phyloP scores from a whole-genome alignment of 2,329 filamentous ascomycete genomes.

The Penicillium italicum region DNA sequence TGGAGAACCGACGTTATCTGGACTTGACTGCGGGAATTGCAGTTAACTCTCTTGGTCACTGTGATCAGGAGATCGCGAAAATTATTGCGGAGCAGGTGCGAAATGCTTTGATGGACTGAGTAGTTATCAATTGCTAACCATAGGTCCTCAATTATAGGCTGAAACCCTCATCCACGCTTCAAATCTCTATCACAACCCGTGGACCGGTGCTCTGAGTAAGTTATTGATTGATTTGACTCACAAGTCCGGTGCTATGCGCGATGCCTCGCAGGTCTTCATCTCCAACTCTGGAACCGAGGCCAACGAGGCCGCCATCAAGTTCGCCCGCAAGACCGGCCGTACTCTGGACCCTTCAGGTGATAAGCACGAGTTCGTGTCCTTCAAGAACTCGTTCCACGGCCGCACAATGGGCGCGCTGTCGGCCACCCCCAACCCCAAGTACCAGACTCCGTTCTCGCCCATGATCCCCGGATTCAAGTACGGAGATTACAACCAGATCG shows the following conservation, averaged over 20 bases:
- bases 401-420: slow-evolving; percentile 92
- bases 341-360: slow-evolving; percentile 63
- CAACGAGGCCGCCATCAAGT: slow-evolving; percentile 97
- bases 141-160: slow-evolving; percentile 44
- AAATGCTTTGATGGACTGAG: not conserved
- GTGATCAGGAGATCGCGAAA: slow-evolving; percentile 71
- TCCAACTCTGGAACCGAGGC: slow-evolving; percentile 97
- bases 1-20: slow-evolving; percentile 83
- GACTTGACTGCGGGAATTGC: slow-evolving; percentile 96
- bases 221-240: slow-evolving; percentile 77
- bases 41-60: slow-evolving; percentile 88
- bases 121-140: slow-evolving; percentile 6
- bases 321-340: slow-evolving; percentile 87
- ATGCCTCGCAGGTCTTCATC: slow-evolving; percentile 77
- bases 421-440: slow-evolving; percentile 97
- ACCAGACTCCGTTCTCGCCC: slow-evolving; percentile 89
- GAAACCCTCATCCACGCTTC: slow-evolving; percentile 83
- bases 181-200: slow-evolving; percentile 95
- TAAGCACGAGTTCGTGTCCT: slow-evolving; percentile 85
- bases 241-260: slow-evolving; percentile 75
- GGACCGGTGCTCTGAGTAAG: slow-evolving; percentile 86
- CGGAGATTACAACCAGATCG: slow-evolving; percentile 79
- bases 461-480: slow-evolving; percentile 94
- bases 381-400: slow-evolving; percentile 89
- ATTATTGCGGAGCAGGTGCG: slow-evolving; percentile 73